Evolutionary conservation across 2,329 filamentous ascomycete genomes (phyloP).

Genomic region (Chrysoporthe puriensis): DNA sequence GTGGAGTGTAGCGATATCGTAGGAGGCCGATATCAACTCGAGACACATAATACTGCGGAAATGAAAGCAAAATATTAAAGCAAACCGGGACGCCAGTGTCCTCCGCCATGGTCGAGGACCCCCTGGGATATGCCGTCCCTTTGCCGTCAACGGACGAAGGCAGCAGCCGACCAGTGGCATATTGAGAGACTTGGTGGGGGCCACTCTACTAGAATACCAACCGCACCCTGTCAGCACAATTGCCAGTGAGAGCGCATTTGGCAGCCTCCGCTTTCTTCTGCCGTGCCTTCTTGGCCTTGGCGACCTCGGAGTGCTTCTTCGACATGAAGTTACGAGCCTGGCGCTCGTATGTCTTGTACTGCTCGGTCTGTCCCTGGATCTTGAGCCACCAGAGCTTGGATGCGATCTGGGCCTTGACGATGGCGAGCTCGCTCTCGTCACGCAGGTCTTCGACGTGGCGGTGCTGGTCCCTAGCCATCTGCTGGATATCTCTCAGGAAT

Average conservation of each 20-base stretch:
- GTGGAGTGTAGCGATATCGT: conserved; percentile 3
- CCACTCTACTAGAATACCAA: conserved; percentile 25
- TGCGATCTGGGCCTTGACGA: conserved; percentile 58
- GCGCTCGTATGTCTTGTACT: conserved; percentile 48
- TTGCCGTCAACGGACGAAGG: background rate
- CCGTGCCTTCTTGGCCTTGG: conserved; percentile 37
- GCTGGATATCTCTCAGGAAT: conserved; percentile 37
- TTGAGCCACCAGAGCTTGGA: conserved; percentile 63
- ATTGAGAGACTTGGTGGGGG: background rate
- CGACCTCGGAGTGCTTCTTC: conserved; percentile 40
- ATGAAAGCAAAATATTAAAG: conserved; percentile 3
- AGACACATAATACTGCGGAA: background rate
- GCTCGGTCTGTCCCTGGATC: conserved; percentile 52
- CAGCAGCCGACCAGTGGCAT: conserved; percentile 4
- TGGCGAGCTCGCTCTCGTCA: conserved; percentile 47
- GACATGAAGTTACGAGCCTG: conserved; percentile 51
- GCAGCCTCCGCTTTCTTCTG: conserved; percentile 5
- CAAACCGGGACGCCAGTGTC: conserved; percentile 18
- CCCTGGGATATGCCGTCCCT: conserved; percentile 17
- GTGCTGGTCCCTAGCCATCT: conserved; percentile 37
- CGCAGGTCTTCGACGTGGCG: conserved; percentile 40
- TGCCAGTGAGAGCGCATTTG: conserved; percentile 20
- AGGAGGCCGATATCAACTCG: conserved; percentile 13
- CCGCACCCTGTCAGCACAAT: conserved; percentile 16
- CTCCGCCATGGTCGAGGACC: conserved; percentile 12